phyloP scores from a whole-genome alignment of 2,329 filamentous ascomycete genomes.

The Dactylellina cionopaga region DNA sequence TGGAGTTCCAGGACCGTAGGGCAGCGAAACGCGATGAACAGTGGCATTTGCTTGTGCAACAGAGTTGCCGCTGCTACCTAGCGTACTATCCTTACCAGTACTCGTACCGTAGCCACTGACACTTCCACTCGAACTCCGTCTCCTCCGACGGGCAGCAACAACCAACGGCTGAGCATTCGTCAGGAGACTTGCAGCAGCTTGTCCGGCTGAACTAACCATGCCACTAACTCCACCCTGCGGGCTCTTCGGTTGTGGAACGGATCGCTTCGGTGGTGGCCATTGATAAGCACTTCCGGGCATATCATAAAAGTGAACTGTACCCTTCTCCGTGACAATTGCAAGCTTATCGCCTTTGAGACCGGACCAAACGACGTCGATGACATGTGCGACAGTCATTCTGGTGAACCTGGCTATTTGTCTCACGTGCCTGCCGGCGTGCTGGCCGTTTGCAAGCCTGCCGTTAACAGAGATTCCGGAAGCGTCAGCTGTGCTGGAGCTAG shows the following conservation, averaged over 20 bases:
- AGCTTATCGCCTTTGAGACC: constrained; percentile 81
- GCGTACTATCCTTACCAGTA: constrained; percentile 62
- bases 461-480: constrained; percentile 43
- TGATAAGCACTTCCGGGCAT: constrained; percentile 83
- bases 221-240: constrained; percentile 62
- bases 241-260: constrained; percentile 58
- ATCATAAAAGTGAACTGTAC: constrained; percentile 93
- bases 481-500: constrained; percentile 29
- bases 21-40: constrained; percentile 62
- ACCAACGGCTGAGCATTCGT: constrained; percentile 72
- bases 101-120: constrained; percentile 61
- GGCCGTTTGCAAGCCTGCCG: constrained; percentile 57
- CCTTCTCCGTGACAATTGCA: constrained; percentile 89
- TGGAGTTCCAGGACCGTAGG: constrained; percentile 59
- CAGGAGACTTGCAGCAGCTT: constrained; percentile 75
- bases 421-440: constrained; percentile 68
- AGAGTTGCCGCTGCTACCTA: constrained; percentile 60
- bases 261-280: constrained; percentile 78
- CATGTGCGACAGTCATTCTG: constrained; percentile 87
- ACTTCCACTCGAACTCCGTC: constrained; percentile 57
- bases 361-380: constrained; percentile 90
- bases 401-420: constrained; percentile 89
- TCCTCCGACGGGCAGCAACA: constrained; percentile 70
- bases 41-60: constrained; percentile 64
- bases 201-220: constrained; percentile 64